These are phyloP conservation scores for Cystobasidium pallidum DNA, from an alignment of 1,284 basidiomycete genomes.

Conservation along the genomic window DNA sequence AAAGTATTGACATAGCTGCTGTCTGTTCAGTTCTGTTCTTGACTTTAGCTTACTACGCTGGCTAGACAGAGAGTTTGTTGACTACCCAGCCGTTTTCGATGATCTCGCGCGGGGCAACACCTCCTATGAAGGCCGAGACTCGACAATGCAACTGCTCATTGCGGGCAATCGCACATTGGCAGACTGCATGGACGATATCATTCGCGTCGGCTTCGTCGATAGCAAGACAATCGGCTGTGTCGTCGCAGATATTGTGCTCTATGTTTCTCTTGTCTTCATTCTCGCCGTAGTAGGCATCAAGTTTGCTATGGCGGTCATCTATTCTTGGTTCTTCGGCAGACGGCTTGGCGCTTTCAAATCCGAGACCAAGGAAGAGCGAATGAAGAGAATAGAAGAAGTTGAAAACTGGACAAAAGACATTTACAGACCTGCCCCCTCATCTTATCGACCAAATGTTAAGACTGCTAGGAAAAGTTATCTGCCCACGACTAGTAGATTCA, in stretches of 20 bases:
- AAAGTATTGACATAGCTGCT: slow-evolving; percentile 1
- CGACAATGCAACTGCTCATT: slow-evolving; percentile 80
- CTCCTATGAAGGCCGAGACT: slow-evolving; percentile 78
- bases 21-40: slow-evolving; percentile 69
- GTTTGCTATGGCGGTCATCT: slow-evolving; percentile 94
- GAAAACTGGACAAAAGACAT: slow-evolving; percentile 97
- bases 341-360: slow-evolving; percentile 88
- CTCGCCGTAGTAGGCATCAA: slow-evolving; percentile 94
- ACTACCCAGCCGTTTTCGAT: slow-evolving; percentile 80
- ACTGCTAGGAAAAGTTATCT: slow-evolving; percentile 66
- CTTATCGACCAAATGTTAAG: slow-evolving; percentile 87
- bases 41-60: slow-evolving; percentile 82
- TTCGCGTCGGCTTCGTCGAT: slow-evolving; percentile 90
- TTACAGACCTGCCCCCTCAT: slow-evolving; percentile 87
- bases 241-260: slow-evolving; percentile 90
- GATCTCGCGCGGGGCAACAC: slow-evolving; percentile 71
- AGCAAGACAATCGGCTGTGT: slow-evolving; percentile 93
- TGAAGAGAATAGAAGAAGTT: slow-evolving; percentile 85
- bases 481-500: slow-evolving; percentile 82
- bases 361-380: slow-evolving; percentile 93
- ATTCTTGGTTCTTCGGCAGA: slow-evolving; percentile 97
- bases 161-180: slow-evolving; percentile 66
- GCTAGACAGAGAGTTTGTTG: slow-evolving; percentile 76
- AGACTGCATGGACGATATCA: slow-evolving; percentile 81
- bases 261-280: slow-evolving; percentile 94